Percentiles rank a stretch among this genome's conserved stretches.
Evolutionary conservation across 345 rosid species (phyloP).

Genomic region (Geranium brycei): DNA sequence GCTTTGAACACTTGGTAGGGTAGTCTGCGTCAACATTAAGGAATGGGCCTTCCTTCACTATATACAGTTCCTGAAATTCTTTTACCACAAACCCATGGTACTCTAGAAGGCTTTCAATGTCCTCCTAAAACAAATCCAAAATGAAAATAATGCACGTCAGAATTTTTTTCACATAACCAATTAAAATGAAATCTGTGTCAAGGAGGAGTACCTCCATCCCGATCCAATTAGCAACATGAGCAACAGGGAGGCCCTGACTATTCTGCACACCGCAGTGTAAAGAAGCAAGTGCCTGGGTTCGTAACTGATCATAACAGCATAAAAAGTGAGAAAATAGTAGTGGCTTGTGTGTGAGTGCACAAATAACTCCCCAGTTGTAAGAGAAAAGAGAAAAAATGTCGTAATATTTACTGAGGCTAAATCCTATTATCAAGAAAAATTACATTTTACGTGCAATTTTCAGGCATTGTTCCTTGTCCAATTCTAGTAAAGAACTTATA

Average conservation of each 20-base stretch:
- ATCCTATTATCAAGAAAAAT: too few relatives aligned
- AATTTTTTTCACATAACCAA: conserved; percentile 1
- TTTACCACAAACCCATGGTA: conserved; percentile 66
- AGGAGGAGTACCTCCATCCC: conserved; percentile 66
- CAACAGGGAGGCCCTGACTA: conserved; percentile 85
- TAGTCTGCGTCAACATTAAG: conserved; percentile 66
- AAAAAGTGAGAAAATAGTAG: conserved; percentile 8
- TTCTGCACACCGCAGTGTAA: conserved; percentile 68
- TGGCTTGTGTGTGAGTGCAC: background rate
- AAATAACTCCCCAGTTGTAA: background rate
- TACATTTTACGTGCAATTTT: too few relatives aligned
- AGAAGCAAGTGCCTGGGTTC: conserved; percentile 86
- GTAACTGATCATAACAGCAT: conserved; percentile 45
- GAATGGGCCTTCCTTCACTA: conserved; percentile 83
- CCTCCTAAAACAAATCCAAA: conserved; percentile 32
- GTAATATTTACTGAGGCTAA: too few relatives aligned
- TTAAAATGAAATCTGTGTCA: conserved; percentile 1
- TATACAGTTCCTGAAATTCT: conserved; percentile 81
- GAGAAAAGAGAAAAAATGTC: background rate
- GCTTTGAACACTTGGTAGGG: conserved; percentile 70
- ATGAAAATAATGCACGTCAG: conserved; percentile 6
- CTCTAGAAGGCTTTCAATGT: conserved; percentile 46
- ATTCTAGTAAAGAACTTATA: too few relatives aligned
- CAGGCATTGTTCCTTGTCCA: too few relatives aligned
- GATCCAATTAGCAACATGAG: conserved; percentile 66